Evolutionary conservation across 768 basidiomycete species (phyloP), one percentile per base, ranked within the genome.

Genomic region (Strobilomyces confusus): DNA sequence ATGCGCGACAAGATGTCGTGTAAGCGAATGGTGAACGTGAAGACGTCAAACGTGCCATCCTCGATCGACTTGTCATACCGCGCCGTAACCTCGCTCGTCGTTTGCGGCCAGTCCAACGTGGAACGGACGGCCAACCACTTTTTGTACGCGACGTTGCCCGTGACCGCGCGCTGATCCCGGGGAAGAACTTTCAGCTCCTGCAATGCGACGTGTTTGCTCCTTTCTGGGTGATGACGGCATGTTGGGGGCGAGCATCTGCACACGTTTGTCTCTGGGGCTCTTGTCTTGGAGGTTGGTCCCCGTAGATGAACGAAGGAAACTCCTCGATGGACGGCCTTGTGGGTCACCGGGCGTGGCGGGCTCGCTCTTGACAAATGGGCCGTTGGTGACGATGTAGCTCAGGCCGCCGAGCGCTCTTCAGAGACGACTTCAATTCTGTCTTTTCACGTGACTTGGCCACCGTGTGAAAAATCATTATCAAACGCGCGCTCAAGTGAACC

Each of bases 101-200:
- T 99, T 69, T 93, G 92, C 95, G 95, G 98, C 60, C 77, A 79
- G 67, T 98, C 95, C 61, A 95, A 80, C 1, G 95, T 98, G 70
- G 97, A 98, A 26, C 95, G 83, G 23, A 93, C 82, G 9, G 84
- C 87, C 48, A 98, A 78, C 77, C 82, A 81, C 73, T 98, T 98
- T 62, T 87, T 77, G 72, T 84, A 98, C 8, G 92, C 83, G 46
- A 98, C 66, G 67, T 98, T 75, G 23, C 95, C 95, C n/a, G 77
- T 69, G 48, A 98, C 78, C 51, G 74, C 76, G 32, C 71, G 71
- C 32, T 75, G 74, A 55, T 82, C 83, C 23, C 74, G 63, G 9
- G 77, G 71, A 32, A 90, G 73, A n/a, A 63, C n/a, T n/a, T n/a
- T 64, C 36, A 89, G 64, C 50, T 69, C 72, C 68, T 87, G 82